Evolutionary conservation across 495 filamentous ascomycete genomes (phyloP), one percentile per base, ranked within the genome.

Genomic region (Cudoniella acicularis): DNA sequence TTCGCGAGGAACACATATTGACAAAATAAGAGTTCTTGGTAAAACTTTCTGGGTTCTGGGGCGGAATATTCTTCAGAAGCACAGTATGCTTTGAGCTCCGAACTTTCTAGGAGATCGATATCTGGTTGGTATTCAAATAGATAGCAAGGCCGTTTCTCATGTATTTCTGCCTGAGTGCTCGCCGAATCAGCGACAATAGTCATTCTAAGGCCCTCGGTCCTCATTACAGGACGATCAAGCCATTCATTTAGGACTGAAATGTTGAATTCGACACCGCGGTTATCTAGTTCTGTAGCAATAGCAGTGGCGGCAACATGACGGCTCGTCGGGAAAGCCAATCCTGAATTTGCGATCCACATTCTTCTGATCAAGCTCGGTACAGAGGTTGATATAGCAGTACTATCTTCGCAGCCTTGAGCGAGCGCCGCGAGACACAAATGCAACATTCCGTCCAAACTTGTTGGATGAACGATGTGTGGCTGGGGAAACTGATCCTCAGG

Each of bases 381-480:
- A 6, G 4, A 2, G n/a, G 21, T 23, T 3, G 22, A 3, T 3
- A 23, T 20, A 50, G 6, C 22, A 8, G 23, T 23, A 10, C 3
- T 10, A 10, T 6, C 48, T n/a, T n/a, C n/a, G n/a, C n/a, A n/a
- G 9, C 48, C 48, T 50, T 25, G 6, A 8, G 18, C 9, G 8
- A 50, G n/a, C 11, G 48, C 48, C 3, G 21, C 18, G 10, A 61
- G 47, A 9, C 52, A 50, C n/a, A 57, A 41, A 20, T 68, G 65
- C 2, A 68, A 30, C 10, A 63, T 22, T 22, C 50, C 42, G 36
- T 68, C 65, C 0, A 68, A 49, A 6, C 63, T 65, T 16, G 56
- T 18, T 2, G 65, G 65, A 46, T 68, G 65, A 23, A 68, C 61
- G 0, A 63, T 18, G 52, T 64, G 51, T 6, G 52, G 18, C 22